Percentiles rank a stretch among this genome's conserved stretches.
phyloP scores from a whole-genome alignment of 2,329 filamentous ascomycete species.

The Stachybotrys chartarum region DNA sequence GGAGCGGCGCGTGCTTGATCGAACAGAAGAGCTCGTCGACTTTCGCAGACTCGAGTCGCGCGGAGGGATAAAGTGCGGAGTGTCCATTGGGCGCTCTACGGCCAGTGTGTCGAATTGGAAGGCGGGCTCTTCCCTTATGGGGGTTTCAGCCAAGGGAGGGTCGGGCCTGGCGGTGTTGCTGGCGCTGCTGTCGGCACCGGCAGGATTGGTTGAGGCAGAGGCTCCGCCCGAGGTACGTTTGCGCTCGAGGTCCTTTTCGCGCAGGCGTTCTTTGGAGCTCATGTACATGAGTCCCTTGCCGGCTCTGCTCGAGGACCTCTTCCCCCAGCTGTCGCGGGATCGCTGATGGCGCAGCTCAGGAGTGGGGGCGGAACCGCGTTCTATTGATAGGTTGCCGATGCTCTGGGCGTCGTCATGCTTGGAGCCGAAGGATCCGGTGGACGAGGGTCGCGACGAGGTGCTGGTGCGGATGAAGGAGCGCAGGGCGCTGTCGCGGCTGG shows the following conservation, averaged over 20 bases:
- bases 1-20: slow-evolving; percentile 42
- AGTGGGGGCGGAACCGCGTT: slow-evolving; percentile 42
- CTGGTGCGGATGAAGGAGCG: slow-evolving; percentile 52
- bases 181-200: slow-evolving; percentile 28
- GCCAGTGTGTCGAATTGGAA: slow-evolving; percentile 15
- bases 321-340: slow-evolving; percentile 57
- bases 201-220: slow-evolving; percentile 5
- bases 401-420: slow-evolving; percentile 52
- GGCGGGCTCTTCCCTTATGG: slow-evolving; percentile 48
- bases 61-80: slow-evolving; percentile 51
- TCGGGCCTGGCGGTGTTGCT: slow-evolving; percentile 32
- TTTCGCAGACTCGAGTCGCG: slow-evolving; percentile 63
- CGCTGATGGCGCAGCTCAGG: slow-evolving; percentile 44
- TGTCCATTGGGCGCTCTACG: slow-evolving; percentile 18
- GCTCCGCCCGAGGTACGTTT: slow-evolving; percentile 36
- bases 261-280: slow-evolving; percentile 62
- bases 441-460: slow-evolving; percentile 47
- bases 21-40: slow-evolving; percentile 35
- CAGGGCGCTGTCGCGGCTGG: slow-evolving; percentile 42
- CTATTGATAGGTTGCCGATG: slow-evolving; percentile 58
- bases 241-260: slow-evolving; percentile 55
- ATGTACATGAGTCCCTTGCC: slow-evolving; percentile 63
- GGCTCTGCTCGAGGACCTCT: slow-evolving; percentile 41
- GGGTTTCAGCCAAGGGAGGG: slow-evolving; percentile 42
- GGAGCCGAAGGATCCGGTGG: slow-evolving; percentile 47